phyloP scores from a whole-genome alignment of 371 early-diverging fungal genomes.

The Mortierella sp. region DNA sequence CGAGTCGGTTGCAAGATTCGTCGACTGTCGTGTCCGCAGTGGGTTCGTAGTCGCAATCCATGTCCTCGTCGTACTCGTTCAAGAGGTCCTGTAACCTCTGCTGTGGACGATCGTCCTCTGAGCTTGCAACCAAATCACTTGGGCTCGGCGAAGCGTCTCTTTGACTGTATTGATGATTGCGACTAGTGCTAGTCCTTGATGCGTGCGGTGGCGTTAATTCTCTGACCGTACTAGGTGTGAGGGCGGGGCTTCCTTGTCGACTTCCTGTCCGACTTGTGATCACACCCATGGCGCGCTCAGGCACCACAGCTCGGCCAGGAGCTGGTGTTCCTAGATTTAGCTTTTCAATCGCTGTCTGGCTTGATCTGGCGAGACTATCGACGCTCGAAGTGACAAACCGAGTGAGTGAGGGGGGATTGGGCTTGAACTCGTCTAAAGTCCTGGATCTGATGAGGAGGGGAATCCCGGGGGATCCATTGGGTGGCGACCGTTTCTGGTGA shows the following conservation, averaged over 20 bases:
- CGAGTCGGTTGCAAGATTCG: slow-evolving; percentile 16
- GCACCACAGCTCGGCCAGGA: slow-evolving; percentile 2
- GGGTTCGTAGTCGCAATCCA: slow-evolving; percentile 54
- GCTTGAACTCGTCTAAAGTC: slow-evolving; percentile 35
- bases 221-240: slow-evolving; percentile 5
- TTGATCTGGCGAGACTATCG: slow-evolving; percentile 14
- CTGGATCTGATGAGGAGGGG: slow-evolving; percentile 22
- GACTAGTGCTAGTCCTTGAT: not conserved
- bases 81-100: slow-evolving; percentile 8
- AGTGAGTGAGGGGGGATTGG: not conserved
- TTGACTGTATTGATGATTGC: not conserved
- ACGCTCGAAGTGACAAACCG: slow-evolving; percentile 7
- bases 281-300: slow-evolving; percentile 48
- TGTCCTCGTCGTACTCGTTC: slow-evolving; percentile 44
- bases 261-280: slow-evolving; percentile 31
- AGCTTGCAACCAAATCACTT: slow-evolving; percentile 8
- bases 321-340: slow-evolving; percentile 26
- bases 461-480: not conserved
- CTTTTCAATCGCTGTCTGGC: slow-evolving; percentile 32
- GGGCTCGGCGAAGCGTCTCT: slow-evolving; percentile 5
- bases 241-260: slow-evolving; percentile 38
- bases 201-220: slow-evolving; percentile 19
- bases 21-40: slow-evolving; percentile 46
- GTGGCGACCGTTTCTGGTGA: not conserved
- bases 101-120: not conserved